Evolutionary conservation across 805 yeast species (phyloP).

Genomic region (Barnettozyma salicaria): DNA sequence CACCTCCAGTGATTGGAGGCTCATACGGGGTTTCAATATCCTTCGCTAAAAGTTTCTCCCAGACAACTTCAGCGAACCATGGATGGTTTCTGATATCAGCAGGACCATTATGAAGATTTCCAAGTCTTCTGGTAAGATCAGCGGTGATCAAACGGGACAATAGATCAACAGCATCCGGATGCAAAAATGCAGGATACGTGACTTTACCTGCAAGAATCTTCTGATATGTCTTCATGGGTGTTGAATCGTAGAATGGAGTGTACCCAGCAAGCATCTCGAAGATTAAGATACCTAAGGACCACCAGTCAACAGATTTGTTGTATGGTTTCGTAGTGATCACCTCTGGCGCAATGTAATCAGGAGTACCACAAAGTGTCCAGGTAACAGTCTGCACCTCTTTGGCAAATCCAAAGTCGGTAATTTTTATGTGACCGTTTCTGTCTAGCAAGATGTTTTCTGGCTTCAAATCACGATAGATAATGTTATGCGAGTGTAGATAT

Average conservation of each 20-base stretch:
- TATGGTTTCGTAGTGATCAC: conserved; percentile 91
- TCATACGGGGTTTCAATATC: conserved; percentile 95
- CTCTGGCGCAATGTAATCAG: conserved; percentile 95
- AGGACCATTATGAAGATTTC: conserved; percentile 80
- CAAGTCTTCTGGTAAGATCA: conserved; percentile 78
- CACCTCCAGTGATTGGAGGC: conserved; percentile 91
- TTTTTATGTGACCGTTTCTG: conserved; percentile 82
- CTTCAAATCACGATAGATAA: conserved; percentile 86
- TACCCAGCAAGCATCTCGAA: conserved; percentile 94
- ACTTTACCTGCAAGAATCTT: conserved; percentile 79
- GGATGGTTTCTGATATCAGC: conserved; percentile 81
- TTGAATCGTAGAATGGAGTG: conserved; percentile 89
- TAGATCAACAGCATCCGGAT: conserved; percentile 72
- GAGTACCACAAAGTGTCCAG: conserved; percentile 92
- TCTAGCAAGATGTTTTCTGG: conserved; percentile 90
- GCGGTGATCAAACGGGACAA: conserved; percentile 69
- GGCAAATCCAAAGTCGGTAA: conserved; percentile 94
- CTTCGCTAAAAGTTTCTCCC: conserved; percentile 81
- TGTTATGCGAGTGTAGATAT: conserved; percentile 77
- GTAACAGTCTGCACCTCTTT: conserved; percentile 89
- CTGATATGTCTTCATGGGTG: conserved; percentile 93
- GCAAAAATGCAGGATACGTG: conserved; percentile 69
- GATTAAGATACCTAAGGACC: conserved; percentile 90
- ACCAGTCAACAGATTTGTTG: conserved; percentile 95
- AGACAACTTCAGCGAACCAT: conserved; percentile 89